A percentile compares a stretch with the other conserved stretches of the same genome.
phyloP scores from a whole-genome alignment of 2,329 filamentous ascomycete genomes.

The Alternaria hordeiaustralica region DNA sequence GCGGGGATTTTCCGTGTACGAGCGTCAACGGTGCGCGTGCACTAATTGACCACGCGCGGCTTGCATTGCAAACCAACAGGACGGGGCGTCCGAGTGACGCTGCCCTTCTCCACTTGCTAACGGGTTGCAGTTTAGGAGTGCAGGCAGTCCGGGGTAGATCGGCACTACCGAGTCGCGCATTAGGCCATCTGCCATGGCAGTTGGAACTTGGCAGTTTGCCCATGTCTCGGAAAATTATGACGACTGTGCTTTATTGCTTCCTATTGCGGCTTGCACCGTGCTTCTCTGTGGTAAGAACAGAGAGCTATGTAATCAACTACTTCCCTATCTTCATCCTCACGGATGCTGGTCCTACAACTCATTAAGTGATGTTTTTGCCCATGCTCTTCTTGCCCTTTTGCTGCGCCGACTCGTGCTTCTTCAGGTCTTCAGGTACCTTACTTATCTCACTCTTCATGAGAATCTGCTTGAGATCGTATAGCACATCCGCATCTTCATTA shows the following conservation, averaged over 20 bases:
- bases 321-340: not conserved
- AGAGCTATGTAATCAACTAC: not conserved
- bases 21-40: not conserved
- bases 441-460: slow-evolving; percentile 87
- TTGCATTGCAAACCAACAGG: slow-evolving; percentile 1
- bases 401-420: slow-evolving; percentile 90
- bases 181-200: not conserved
- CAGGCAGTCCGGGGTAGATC: slow-evolving; percentile 24
- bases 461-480: slow-evolving; percentile 97
- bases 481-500: slow-evolving; percentile 83
- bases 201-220: not conserved
- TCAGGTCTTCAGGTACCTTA: slow-evolving; percentile 87
- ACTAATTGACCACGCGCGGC: slow-evolving; percentile 1
- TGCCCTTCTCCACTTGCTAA: slow-evolving; percentile 16
- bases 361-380: slow-evolving; percentile 20
- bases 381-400: slow-evolving; percentile 66
- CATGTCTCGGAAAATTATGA: not conserved
- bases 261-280: not conserved
- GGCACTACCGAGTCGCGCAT: slow-evolving; percentile 1
- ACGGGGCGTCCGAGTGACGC: slow-evolving; percentile 14
- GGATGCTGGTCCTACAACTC: not conserved
- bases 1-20: slow-evolving; percentile 3
- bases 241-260: not conserved
- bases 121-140: not conserved
- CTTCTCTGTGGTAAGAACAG: not conserved